These are phyloP conservation scores for Trichoderma asperellum DNA, from an alignment of 2,329 filamentous ascomycete genomes.

Conservation along the genomic window DNA sequence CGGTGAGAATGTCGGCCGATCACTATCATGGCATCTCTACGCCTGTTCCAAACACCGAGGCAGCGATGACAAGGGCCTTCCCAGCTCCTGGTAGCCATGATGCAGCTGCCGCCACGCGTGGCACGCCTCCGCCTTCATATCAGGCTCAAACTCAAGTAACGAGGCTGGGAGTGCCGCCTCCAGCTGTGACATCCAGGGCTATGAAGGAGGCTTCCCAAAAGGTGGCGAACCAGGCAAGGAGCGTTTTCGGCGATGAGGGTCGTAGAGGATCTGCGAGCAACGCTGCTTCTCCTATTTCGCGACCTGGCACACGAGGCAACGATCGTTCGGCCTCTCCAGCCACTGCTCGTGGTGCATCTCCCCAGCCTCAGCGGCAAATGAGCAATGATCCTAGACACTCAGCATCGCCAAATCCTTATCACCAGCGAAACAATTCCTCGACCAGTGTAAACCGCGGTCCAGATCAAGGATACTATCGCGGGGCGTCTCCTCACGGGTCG, in stretches of 20 bases:
- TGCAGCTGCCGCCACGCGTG: constrained; percentile 63
- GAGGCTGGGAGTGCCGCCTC: constrained; percentile 83
- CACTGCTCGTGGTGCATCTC: constrained; percentile 65
- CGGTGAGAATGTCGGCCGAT: constrained; percentile 88
- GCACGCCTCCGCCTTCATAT: constrained; percentile 86
- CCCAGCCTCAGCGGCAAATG: constrained; percentile 59
- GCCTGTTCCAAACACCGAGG: constrained; percentile 63
- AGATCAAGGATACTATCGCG: constrained; percentile 56
- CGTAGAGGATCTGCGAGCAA: constrained; percentile 34
- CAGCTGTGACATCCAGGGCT: constrained; percentile 87
- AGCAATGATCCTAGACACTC: constrained; percentile 55
- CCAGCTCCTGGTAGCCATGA: constrained; percentile 61
- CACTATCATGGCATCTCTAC: constrained; percentile 92
- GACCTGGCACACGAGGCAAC: constrained; percentile 62
- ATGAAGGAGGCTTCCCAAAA: constrained; percentile 96
- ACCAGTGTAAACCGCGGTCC: constrained; percentile 50
- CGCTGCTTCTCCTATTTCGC: constrained; percentile 50
- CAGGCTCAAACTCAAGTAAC: constrained; percentile 68
- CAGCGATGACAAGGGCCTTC: constrained; percentile 48
- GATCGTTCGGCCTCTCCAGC: constrained; percentile 69
- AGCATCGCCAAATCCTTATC: constrained; percentile 68
- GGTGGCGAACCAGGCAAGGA: constrained; percentile 80
- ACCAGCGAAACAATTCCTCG: constrained; percentile 44
- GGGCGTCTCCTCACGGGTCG: constrained; percentile 55
- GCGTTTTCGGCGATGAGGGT: constrained; percentile 65